phyloP scores from a whole-genome alignment of 2,329 filamentous ascomycete species.

The Byssochlamys sp. region DNA sequence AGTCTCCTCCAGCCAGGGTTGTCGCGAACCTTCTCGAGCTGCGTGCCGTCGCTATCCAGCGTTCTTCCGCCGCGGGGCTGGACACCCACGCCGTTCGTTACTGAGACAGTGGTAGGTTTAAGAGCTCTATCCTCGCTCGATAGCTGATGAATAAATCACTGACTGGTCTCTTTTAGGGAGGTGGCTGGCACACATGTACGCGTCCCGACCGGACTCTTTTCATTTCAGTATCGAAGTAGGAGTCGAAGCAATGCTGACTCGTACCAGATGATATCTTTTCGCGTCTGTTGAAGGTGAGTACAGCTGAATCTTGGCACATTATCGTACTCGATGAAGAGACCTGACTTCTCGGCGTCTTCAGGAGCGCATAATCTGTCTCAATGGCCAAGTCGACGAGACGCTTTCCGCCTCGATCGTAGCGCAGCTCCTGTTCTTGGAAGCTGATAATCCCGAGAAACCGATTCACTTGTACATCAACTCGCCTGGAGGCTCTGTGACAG shows the following conservation, averaged over 20 bases:
- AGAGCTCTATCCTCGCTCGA: background rate
- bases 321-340: slow-evolving; percentile 38
- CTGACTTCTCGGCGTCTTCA: slow-evolving; percentile 32
- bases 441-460: slow-evolving; percentile 84
- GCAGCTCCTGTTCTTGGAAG: slow-evolving; percentile 94
- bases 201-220: slow-evolving; percentile 13
- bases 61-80: slow-evolving; percentile 30
- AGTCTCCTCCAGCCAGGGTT: background rate
- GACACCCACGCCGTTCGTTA: slow-evolving; percentile 47
- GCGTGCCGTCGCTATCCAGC: slow-evolving; percentile 15
- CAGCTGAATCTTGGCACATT: slow-evolving; percentile 4
- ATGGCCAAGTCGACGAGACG: slow-evolving; percentile 80
- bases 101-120: slow-evolving; percentile 46
- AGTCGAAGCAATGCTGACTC: slow-evolving; percentile 9
- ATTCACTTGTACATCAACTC: slow-evolving; percentile 98
- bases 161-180: slow-evolving; percentile 45
- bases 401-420: slow-evolving; percentile 90
- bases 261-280: slow-evolving; percentile 68
- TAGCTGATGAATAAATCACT: background rate
- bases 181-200: slow-evolving; percentile 69
- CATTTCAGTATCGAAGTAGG: slow-evolving; percentile 12
- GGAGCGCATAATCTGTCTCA: slow-evolving; percentile 91
- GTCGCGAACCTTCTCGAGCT: slow-evolving; percentile 18
- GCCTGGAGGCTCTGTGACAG: slow-evolving; percentile 83
- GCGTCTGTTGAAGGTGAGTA: slow-evolving; percentile 59